Evolutionary conservation across 805 yeast species (phyloP).

Genomic region (Cyberlindnera galapagoensis): DNA sequence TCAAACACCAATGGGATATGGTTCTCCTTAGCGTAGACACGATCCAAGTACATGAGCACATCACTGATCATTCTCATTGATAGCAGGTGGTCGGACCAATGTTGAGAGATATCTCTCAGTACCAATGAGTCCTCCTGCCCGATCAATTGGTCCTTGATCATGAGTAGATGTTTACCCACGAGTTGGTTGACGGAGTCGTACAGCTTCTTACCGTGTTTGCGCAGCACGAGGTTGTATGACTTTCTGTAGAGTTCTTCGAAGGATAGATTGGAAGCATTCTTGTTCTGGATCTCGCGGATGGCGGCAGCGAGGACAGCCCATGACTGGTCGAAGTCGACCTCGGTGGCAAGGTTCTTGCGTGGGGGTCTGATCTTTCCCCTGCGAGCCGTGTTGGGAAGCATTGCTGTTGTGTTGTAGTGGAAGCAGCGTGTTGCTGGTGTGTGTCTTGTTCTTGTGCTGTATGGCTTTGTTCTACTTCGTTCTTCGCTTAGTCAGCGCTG

Average conservation of each 20-base stretch:
- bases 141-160: constrained; percentile 17
- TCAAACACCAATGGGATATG: constrained; percentile 64
- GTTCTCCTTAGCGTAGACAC: constrained; percentile 72
- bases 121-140: constrained; percentile 12
- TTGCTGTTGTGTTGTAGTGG: neutral
- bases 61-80: constrained; percentile 78
- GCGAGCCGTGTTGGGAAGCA: constrained; percentile 29
- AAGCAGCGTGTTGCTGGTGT: neutral
- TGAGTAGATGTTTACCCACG: constrained; percentile 40
- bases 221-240: constrained; percentile 68
- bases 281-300: constrained; percentile 60
- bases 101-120: constrained; percentile 28
- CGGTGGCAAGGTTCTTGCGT: constrained; percentile 33
- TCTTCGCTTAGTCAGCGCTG: no score
- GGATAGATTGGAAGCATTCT: constrained; percentile 67
- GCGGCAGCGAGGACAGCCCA: constrained; percentile 67
- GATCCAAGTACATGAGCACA: constrained; percentile 78
- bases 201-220: constrained; percentile 58
- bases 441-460: neutral
- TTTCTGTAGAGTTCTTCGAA: constrained; percentile 79
- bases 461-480: no score
- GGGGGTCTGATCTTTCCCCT: constrained; percentile 65
- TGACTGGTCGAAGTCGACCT: constrained; percentile 53
- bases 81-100: constrained; percentile 67
- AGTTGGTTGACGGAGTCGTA: constrained; percentile 53